Percentiles rank a stretch among this genome's conserved stretches.
phyloP scores from a whole-genome alignment of 768 basidiomycete genomes.

The Leccinum longicurvipes region DNA sequence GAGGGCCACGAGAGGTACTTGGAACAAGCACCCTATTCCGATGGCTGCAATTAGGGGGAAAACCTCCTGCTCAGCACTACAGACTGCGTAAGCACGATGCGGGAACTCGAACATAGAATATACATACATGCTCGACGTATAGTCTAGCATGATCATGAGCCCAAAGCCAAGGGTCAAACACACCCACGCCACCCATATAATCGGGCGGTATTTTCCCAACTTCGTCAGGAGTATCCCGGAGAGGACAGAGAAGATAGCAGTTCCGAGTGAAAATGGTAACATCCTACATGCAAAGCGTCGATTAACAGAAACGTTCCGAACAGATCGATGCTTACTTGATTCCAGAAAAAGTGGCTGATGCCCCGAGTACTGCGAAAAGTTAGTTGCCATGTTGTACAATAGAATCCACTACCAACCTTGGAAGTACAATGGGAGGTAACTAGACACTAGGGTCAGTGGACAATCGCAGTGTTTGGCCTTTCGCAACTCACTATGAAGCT shows the following conservation, averaged over 20 bases:
- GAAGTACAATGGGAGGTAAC: conserved; percentile 73
- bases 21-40: conserved; percentile 66
- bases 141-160: conserved; percentile 69
- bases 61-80: conserved; percentile 59
- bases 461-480: neutral
- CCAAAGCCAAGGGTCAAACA: conserved; percentile 64
- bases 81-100: conserved; percentile 4
- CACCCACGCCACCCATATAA: conserved; percentile 61
- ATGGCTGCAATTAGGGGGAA: conserved; percentile 65
- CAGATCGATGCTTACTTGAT: conserved; percentile 45
- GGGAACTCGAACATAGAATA: neutral
- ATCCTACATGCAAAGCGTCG: conserved; percentile 43
- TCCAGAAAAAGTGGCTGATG: conserved; percentile 68
- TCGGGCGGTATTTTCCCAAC: conserved; percentile 53
- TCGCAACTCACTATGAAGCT: conserved; percentile 28
- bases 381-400: neutral
- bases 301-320: neutral
- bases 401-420: conserved; percentile 37
- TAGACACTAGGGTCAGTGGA: conserved; percentile 1
- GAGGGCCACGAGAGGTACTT: conserved; percentile 64
- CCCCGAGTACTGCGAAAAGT: conserved; percentile 49
- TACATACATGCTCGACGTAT: conserved; percentile 40
- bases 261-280: conserved; percentile 69
- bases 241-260: conserved; percentile 48
- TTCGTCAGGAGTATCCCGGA: conserved; percentile 58